Evolutionary conservation across 2,329 filamentous ascomycete genomes (phyloP).

Genomic region (Sporothrix dimorphospora): DNA sequence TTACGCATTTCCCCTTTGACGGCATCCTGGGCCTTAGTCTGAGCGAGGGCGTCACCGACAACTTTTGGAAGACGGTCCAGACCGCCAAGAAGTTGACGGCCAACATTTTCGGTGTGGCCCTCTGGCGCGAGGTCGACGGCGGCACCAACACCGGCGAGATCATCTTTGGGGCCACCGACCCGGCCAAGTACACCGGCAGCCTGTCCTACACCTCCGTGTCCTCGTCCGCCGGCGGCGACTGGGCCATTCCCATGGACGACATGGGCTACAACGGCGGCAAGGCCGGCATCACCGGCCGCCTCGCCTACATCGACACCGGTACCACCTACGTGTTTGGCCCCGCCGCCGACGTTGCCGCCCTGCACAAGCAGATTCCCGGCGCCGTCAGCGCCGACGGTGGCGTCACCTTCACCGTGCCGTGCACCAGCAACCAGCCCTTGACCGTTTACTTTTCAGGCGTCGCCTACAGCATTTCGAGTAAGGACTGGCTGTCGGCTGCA

Average conservation of each 20-base stretch:
- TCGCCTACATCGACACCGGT: conserved; percentile 80
- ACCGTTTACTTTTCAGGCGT: conserved; percentile 69
- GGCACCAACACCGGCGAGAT: conserved; percentile 73
- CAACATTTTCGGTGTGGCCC: conserved; percentile 71
- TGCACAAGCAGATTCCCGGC: conserved; percentile 71
- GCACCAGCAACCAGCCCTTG: conserved; percentile 63
- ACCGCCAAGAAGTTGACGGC: conserved; percentile 58
- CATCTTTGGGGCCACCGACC: conserved; percentile 73
- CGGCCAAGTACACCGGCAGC: conserved; percentile 66
- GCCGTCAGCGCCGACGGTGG: conserved; percentile 57
- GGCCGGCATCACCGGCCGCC: conserved; percentile 57
- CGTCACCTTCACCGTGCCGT: conserved; percentile 72
- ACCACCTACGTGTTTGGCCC: conserved; percentile 80
- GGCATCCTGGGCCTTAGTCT: conserved; percentile 81
- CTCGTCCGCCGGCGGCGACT: conserved; percentile 58
- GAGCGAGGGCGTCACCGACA: conserved; percentile 61
- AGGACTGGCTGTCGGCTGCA: conserved; percentile 68
- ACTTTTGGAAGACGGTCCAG: conserved; percentile 67
- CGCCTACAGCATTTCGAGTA: conserved; percentile 66
- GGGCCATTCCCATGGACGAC: conserved; percentile 73
- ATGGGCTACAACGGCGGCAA: conserved; percentile 63
- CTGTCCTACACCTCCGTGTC: conserved; percentile 66
- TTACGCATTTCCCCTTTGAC: conserved; percentile 79
- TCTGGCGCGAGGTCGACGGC: conserved; percentile 70
- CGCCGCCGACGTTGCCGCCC: conserved; percentile 61